Evolutionary conservation across 176 grass and related monocot genomes (phyloP), one percentile per base, ranked within the genome.

Genomic region (Juncus inflexus): DNA sequence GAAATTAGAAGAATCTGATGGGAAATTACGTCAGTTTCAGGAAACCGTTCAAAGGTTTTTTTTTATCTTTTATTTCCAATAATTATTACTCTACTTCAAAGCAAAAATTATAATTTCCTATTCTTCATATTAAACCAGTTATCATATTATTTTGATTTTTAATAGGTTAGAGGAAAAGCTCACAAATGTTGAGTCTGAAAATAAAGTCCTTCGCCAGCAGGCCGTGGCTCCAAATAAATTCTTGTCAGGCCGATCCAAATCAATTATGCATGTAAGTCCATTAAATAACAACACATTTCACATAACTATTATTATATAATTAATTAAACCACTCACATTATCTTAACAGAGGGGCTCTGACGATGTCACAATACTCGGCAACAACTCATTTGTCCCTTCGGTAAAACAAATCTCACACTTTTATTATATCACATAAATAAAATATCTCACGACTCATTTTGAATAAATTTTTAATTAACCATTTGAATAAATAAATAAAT

Each of bases 181-280:
- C 9, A 69, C 94, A 78, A 99, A 99, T 70, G 83, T 99, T 51
- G 94, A 99, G 60, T 99, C 94, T 64, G 94, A 99, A 84, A 99
- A 99, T 82, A 99, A 99, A 92, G 94, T 99, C 13, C 85, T 99
- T 54, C 94, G 94, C 58, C 94, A 92, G 76, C 94, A 99, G 82
- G 88, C 85, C 84, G 88, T 99, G 40, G 85, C 94, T 78, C 85
- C 87, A 75, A 91, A 68, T 76, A 99, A 99, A 90, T 79, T 86
- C 68, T 81, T 92, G 15, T 84, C 85, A 49, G 94, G 94, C 6
- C 88, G 94, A 63, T 89, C 94, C 66, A 99, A 99, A 64, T 99
- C 94, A 68, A 86, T 69, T 67, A 72, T 89, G 62, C 88, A 92
- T 77, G 94, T 96, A 75, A 79, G 76, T 78, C 35, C 14, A 42